Evolutionary conservation across 202 grass and related monocot genomes (phyloP).

Genomic region (Schoenoplectus triqueter): DNA sequence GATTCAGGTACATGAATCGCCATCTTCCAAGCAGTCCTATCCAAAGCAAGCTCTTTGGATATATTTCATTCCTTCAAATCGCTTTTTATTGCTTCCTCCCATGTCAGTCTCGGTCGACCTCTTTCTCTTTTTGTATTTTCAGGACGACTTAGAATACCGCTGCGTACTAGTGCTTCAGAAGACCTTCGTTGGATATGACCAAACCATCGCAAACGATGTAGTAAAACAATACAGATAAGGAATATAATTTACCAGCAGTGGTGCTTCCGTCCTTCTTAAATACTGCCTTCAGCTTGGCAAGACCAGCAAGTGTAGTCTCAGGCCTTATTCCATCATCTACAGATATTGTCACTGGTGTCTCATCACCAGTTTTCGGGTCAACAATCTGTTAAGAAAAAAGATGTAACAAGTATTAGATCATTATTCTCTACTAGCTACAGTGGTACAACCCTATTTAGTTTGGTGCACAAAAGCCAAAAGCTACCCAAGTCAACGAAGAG

Average conservation of each 20-base stretch:
- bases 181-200: too few relatives aligned
- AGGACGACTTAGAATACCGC: too few relatives aligned
- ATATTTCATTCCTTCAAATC: too few relatives aligned
- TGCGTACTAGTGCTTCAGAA: too few relatives aligned
- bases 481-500: neutral
- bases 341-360: conserved; percentile 83
- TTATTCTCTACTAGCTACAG: neutral
- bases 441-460: neutral
- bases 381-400: conserved; percentile 54
- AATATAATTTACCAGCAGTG: conserved; percentile 71
- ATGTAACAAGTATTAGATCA: too few relatives aligned
- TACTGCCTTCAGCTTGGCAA: conserved; percentile 85
- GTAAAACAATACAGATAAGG: neutral
- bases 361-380: conserved; percentile 93
- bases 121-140: too few relatives aligned
- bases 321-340: conserved; percentile 95
- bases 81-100: too few relatives aligned
- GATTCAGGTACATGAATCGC: too few relatives aligned
- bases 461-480: neutral
- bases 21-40: too few relatives aligned
- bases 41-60: too few relatives aligned
- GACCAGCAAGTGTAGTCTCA: conserved; percentile 59
- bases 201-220: too few relatives aligned
- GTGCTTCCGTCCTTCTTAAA: conserved; percentile 96
- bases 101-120: too few relatives aligned